phyloP scores from a whole-genome alignment of 1,139 yeast species.

The Sugiyamaella paludigena region DNA sequence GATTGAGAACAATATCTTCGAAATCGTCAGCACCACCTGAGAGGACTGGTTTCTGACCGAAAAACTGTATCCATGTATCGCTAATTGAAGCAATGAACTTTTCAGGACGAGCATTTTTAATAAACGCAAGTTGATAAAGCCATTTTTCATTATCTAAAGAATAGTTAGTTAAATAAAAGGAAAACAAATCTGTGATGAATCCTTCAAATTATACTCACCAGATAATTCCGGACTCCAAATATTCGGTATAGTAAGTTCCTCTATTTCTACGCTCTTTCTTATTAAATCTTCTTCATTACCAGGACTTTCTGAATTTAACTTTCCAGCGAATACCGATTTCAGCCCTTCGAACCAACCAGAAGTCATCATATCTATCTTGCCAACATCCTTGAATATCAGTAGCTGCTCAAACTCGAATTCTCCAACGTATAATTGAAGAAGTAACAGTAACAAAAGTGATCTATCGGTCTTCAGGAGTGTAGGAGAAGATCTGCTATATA shows the following conservation, averaged over 20 bases:
- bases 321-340: conserved; percentile 3
- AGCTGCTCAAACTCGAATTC: conserved; percentile 6
- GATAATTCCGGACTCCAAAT: conserved; percentile 13
- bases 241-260: neutral
- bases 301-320: neutral
- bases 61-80: conserved; percentile 15
- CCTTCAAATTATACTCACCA: conserved; percentile 11
- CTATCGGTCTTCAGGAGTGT: conserved; percentile 54
- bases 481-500: conserved; percentile 47
- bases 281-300: conserved; percentile 1
- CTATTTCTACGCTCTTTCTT: neutral
- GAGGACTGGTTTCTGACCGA: conserved; percentile 13
- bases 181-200: no score
- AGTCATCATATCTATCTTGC: conserved; percentile 9
- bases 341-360: conserved; percentile 11
- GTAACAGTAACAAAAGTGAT: conserved; percentile 45
- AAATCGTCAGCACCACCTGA: conserved; percentile 15
- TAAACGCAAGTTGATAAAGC: conserved; percentile 21
- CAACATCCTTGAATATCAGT: conserved; percentile 4
- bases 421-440: conserved; percentile 26
- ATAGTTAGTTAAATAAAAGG: neutral
- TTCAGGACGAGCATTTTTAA: conserved; percentile 28
- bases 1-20: conserved; percentile 20
- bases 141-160: conserved; percentile 16
- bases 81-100: conserved; percentile 23